A percentile compares a stretch with the other conserved stretches of the same genome.
Evolutionary conservation across 805 yeast species (phyloP).

Genomic region (Priceomyces melissophilus): DNA sequence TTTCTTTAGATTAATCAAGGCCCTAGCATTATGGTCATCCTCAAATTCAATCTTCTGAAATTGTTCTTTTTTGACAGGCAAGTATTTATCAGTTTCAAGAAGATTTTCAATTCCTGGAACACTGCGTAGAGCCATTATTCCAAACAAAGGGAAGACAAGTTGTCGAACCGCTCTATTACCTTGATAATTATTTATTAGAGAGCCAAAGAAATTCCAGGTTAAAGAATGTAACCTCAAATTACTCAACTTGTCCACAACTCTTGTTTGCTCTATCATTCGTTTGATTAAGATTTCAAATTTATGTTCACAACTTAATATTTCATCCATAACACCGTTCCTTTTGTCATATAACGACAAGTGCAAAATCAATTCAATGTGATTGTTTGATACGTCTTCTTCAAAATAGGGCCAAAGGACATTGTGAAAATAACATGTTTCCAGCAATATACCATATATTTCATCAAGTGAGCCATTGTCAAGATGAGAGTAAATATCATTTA

Average conservation of each 20-base stretch:
- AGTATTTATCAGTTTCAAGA: not conserved
- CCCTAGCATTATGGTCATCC: not conserved
- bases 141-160: slow-evolving; percentile 25
- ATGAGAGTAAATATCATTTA: slow-evolving; percentile 15
- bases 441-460: slow-evolving; percentile 7
- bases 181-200: slow-evolving; percentile 8
- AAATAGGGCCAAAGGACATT: slow-evolving; percentile 41
- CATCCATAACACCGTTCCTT: slow-evolving; percentile 9
- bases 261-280: slow-evolving; percentile 24
- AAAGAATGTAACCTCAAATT: slow-evolving; percentile 15
- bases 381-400: slow-evolving; percentile 35
- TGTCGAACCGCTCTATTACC: slow-evolving; percentile 2
- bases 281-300: slow-evolving; percentile 24
- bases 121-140: slow-evolving; percentile 30
- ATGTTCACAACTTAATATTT: slow-evolving; percentile 13
- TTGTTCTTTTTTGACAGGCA: not conserved
- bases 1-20: slow-evolving; percentile 2
- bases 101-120: slow-evolving; percentile 7
- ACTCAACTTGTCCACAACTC: slow-evolving; percentile 8
- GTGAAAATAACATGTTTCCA: slow-evolving; percentile 18
- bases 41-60: not conserved
- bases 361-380: slow-evolving; percentile 35
- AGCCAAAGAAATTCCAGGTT: slow-evolving; percentile 11
- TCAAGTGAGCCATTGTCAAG: slow-evolving; percentile 1
- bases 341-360: slow-evolving; percentile 14